Conservation (phyloP, 495 filamentous ascomycete genomes). For the Lichenothelia convexa region DNA sequence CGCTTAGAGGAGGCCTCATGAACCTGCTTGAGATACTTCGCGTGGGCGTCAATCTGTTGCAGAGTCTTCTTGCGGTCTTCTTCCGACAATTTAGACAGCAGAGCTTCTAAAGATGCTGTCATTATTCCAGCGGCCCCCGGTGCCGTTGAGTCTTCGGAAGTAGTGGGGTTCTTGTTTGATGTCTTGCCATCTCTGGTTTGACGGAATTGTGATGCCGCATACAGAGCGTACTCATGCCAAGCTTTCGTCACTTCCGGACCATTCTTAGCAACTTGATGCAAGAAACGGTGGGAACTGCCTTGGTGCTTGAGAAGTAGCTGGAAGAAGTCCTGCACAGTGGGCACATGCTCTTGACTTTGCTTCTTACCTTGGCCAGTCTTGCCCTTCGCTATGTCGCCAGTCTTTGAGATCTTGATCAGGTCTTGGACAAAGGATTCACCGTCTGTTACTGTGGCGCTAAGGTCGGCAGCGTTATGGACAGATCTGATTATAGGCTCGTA, state of each 20-base stretch:
- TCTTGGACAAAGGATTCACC: conserved; percentile 40
- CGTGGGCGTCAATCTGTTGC: conserved; percentile 31
- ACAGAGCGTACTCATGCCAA: conserved; percentile 29
- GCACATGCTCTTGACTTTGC: conserved; percentile 10
- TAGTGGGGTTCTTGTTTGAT: background rate
- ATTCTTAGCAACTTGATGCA: conserved; percentile 42
- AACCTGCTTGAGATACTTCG: conserved; percentile 31
- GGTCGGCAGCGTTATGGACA: conserved; percentile 44
- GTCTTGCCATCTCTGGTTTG: background rate
- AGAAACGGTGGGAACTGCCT: conserved; percentile 35
- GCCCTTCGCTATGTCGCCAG: background rate
- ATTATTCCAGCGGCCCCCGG: conserved; percentile 20
- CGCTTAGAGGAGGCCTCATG: conserved; percentile 27
- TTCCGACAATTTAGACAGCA: conserved; percentile 28
- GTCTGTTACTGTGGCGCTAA: conserved; percentile 38
- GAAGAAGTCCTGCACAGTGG: conserved; percentile 44
- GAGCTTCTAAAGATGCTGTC: conserved; percentile 23
- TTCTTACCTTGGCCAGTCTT: conserved; percentile 6
- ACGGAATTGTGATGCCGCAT: conserved; percentile 24
- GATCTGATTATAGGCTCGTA: conserved; percentile 49
- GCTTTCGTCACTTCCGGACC: conserved; percentile 35
- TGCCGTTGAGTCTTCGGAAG: conserved; percentile 2
- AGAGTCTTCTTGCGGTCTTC: conserved; percentile 20
- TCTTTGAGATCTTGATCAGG: conserved; percentile 30
- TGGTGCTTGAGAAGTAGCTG: conserved; percentile 34